These are phyloP conservation scores for Apophysomyces elegans DNA, from an alignment of 371 early-diverging fungal species.

Conservation along the genomic window DNA sequence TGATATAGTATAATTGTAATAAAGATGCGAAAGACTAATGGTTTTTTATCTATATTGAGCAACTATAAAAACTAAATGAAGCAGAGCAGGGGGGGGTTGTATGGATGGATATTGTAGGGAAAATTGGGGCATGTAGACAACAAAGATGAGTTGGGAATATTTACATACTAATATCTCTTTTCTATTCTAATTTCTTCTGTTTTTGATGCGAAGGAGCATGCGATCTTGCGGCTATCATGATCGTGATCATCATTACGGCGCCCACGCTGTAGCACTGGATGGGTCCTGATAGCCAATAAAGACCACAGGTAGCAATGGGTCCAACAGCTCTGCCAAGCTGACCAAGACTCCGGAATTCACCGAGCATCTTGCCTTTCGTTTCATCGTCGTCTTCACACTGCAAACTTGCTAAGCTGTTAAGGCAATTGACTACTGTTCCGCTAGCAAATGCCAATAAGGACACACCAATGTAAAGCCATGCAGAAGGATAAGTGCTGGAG, in stretches of 20 bases:
- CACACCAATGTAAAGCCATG: constrained; percentile 57
- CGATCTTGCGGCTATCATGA: constrained; percentile 21
- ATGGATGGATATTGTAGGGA: too few species aligned
- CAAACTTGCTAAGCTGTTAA: constrained; percentile 80
- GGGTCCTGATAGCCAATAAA: constrained; percentile 90
- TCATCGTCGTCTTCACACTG: constrained; percentile 53
- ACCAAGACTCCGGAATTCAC: constrained; percentile 87
- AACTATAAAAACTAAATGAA: too few species aligned
- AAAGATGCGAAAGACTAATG: too few species aligned
- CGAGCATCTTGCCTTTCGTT: constrained; percentile 76
- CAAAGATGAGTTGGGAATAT: not conserved
- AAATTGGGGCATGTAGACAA: not conserved
- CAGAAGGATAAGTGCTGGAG: constrained; percentile 11
- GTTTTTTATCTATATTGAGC: too few species aligned
- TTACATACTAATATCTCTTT: constrained; percentile 11
- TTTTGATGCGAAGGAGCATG: constrained; percentile 12
- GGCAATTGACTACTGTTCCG: constrained; percentile 92
- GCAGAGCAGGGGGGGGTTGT: too few species aligned
- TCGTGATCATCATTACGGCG: constrained; percentile 32
- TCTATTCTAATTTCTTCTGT: constrained; percentile 12
- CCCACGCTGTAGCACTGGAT: constrained; percentile 55
- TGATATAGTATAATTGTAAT: too few species aligned
- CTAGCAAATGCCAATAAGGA: constrained; percentile 87
- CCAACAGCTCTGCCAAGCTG: constrained; percentile 94
- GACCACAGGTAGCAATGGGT: constrained; percentile 83